phyloP scores from a whole-genome alignment of 2,329 filamentous ascomycete species.

The Stachybotrys elegans region DNA sequence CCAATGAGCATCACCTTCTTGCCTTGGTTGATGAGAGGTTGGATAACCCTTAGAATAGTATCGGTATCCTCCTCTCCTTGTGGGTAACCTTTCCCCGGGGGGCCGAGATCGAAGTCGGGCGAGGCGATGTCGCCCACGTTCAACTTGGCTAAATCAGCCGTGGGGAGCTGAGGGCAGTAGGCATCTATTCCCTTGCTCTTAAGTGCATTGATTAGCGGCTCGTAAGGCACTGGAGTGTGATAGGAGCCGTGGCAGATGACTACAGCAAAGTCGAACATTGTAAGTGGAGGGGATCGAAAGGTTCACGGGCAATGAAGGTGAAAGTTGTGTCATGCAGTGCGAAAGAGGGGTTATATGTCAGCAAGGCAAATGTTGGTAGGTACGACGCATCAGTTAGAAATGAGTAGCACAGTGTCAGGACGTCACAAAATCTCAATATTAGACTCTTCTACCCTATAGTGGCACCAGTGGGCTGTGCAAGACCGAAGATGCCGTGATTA shows the following conservation, averaged over 20 bases:
- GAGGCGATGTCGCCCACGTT: not conserved
- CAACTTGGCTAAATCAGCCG: not conserved
- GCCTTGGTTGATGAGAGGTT: not conserved
- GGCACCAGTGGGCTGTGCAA: no score
- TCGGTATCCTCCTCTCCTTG: not conserved
- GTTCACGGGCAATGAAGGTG: no score
- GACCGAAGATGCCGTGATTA: no score
- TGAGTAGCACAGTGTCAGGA: no score
- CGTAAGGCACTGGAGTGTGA: not conserved
- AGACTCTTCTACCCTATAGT: no score
- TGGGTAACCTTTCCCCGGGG: not conserved
- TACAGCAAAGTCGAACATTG: not conserved
- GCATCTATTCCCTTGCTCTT: not conserved
- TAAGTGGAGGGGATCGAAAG: no score
- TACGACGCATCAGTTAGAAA: no score
- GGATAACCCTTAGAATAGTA: not conserved
- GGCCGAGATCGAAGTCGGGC: slow-evolving; percentile 1
- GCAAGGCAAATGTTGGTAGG: no score
- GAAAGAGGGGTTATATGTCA: no score
- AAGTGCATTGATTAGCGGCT: not conserved
- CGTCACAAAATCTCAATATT: no score
- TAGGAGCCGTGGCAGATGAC: slow-evolving; percentile 2
- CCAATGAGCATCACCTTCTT: not conserved
- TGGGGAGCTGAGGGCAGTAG: not conserved
- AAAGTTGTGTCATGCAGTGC: no score